These are phyloP conservation scores for Pythium pectinolyticum DNA, from an alignment of 352 stramenopile species.

Conservation along the genomic window DNA sequence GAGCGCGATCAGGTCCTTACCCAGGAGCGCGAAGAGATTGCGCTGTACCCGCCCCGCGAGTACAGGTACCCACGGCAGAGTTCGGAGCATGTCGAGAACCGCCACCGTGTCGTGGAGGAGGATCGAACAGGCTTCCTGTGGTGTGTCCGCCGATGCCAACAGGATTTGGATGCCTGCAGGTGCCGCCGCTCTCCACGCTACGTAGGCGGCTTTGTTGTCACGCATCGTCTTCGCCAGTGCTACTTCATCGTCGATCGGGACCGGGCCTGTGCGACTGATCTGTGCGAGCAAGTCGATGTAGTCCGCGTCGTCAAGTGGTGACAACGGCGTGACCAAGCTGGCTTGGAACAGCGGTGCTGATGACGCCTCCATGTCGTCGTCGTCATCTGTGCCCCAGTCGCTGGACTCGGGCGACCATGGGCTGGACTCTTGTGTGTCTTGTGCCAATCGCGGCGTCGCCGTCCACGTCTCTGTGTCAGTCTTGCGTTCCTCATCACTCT, in stretches of 20 bases:
- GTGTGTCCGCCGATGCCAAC: background rate
- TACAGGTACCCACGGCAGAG: background rate
- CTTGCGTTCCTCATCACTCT: background rate
- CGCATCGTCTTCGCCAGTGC: conserved; percentile 1
- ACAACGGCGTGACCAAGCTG: background rate
- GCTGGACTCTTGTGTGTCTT: no score
- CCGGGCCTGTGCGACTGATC: background rate
- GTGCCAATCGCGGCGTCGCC: no score
- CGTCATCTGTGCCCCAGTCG: background rate
- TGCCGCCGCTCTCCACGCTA: background rate
- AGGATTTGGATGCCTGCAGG: background rate
- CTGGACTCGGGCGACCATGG: background rate
- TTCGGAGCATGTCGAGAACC: background rate
- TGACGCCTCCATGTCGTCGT: no score
- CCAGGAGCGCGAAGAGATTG: background rate
- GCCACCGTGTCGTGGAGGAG: background rate
- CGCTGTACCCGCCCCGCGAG: background rate
- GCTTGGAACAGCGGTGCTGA: conserved; percentile 6
- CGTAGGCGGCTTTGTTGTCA: background rate
- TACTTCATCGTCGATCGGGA: background rate
- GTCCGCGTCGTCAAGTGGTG: background rate
- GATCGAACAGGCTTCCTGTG: background rate
- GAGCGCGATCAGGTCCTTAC: background rate
- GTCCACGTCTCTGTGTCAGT: background rate
- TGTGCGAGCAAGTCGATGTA: background rate